Base-by-base conservation (phyloP, 2,329 filamentous ascomycete genomes). In the Cercospora citrullina region DNA sequence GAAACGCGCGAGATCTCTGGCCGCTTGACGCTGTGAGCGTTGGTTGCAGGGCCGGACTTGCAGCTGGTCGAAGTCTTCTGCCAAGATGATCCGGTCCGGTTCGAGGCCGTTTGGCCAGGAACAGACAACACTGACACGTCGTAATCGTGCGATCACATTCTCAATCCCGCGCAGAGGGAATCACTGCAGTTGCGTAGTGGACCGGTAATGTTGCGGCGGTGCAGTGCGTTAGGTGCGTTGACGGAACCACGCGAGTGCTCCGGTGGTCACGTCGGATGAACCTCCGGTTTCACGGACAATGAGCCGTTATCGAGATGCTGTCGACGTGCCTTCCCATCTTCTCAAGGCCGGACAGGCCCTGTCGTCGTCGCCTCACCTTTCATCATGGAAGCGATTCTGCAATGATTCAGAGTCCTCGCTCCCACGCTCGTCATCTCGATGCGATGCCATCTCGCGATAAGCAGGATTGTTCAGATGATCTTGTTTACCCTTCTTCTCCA, bases 401-500 rank as follows among this genome's bases (percentile, higher is more conserved):
- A 48, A 60, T 48, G 59, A 18, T 55, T 73, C 69, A 23, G 60
- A 68, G 48, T 71, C 69, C 30, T 72, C 70, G 30, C 67, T 69
- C 5, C 62, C 63, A 60, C 63, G 66, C 31, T 67, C 66, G 36
- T 73, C 71, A 14, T 68, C 68, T 12, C 67, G 68, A 23, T 51
- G 39, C 7, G 61, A 26, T 21, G 53, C 48, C n/a, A 64, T 31
- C 42, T 71, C 66, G 33, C 64, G 65, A 63, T 60, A 42, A 21
- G 64, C 68, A 60, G 63, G 63, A 61, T 57, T 45, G 31, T 61
- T 48, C 30, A 16, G 23, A 55, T 70, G 68, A 42, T 60, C 51
- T 18, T 77, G 75, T 66, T 75, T 76, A 10, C 72, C 71, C 60
- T 76, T 76, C 69, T 74, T 76, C 71, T 77, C 75, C 59, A 75